These are phyloP conservation scores for Fusarium phyllophilum DNA, from an alignment of 2,329 filamentous ascomycete genomes.

Conservation along the genomic window DNA sequence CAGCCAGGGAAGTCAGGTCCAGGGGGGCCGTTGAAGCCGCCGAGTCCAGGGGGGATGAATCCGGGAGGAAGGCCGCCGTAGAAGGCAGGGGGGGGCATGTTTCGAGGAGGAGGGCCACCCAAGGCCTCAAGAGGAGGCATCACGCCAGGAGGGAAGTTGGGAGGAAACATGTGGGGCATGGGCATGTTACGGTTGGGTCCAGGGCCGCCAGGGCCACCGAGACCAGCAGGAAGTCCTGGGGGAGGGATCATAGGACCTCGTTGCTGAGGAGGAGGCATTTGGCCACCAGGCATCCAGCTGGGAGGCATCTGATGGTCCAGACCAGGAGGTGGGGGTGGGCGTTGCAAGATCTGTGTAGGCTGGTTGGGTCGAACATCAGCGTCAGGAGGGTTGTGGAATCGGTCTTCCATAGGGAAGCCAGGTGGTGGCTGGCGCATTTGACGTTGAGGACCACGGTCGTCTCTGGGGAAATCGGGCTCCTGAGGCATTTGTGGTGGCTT, in stretches of 20 bases:
- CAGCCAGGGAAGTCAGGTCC: slow-evolving; percentile 58
- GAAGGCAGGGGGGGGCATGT: slow-evolving; percentile 67
- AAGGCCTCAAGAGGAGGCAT: slow-evolving; percentile 62
- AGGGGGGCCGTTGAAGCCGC: slow-evolving; percentile 64
- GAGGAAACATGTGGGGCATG: slow-evolving; percentile 69
- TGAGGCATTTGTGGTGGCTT: slow-evolving; percentile 46
- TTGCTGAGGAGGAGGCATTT: slow-evolving; percentile 55
- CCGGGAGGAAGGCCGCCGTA: slow-evolving; percentile 62
- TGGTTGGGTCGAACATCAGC: slow-evolving; percentile 60
- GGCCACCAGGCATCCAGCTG: slow-evolving; percentile 61
- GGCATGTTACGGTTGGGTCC: slow-evolving; percentile 54
- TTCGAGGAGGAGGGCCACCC: slow-evolving; percentile 62
- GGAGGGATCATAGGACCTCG: slow-evolving; percentile 68
- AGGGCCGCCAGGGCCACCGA: slow-evolving; percentile 39
- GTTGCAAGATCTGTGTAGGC: slow-evolving; percentile 72
- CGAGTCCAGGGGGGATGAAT: slow-evolving; percentile 66
- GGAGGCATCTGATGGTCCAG: slow-evolving; percentile 70
- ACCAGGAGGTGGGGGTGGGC: slow-evolving; percentile 68
- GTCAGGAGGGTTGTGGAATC: slow-evolving; percentile 59
- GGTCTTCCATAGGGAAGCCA: slow-evolving; percentile 63
- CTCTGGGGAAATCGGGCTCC: slow-evolving; percentile 57
- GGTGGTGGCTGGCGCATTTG: slow-evolving; percentile 60
- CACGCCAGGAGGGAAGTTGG: slow-evolving; percentile 65
- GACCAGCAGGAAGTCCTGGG: slow-evolving; percentile 59
- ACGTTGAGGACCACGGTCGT: slow-evolving; percentile 50